phyloP scores from a whole-genome alignment of 2,329 filamentous ascomycete species.

The Neopestalotiopsis sp. region DNA sequence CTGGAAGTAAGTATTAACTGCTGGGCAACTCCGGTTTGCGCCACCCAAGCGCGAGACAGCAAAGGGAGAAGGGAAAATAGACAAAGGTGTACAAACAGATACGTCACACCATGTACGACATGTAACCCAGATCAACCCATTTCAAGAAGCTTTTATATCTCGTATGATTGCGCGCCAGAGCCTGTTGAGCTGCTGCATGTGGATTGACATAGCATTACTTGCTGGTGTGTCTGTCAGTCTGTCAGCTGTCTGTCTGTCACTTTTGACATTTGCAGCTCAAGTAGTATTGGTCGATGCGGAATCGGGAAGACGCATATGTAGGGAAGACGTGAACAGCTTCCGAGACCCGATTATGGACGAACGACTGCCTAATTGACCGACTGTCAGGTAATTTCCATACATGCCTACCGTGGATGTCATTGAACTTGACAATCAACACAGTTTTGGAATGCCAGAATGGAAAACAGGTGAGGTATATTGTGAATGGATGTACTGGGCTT shows the following conservation, averaged over 20 bases:
- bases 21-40: constrained; percentile 7
- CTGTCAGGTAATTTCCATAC: background rate
- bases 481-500: too few relatives aligned
- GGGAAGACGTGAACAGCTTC: background rate
- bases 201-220: too few relatives aligned
- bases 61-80: constrained; percentile 23
- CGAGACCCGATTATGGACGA: background rate
- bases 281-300: background rate
- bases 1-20: background rate
- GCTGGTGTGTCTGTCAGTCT: background rate
- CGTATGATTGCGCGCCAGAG: background rate
- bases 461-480: too few relatives aligned
- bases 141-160: background rate
- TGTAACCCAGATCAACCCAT: constrained; percentile 22
- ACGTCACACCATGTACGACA: constrained; percentile 28
- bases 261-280: constrained; percentile 4
- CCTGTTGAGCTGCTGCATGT: background rate
- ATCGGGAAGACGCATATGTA: constrained; percentile 1
- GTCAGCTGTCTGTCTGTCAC: background rate
- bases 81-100: constrained; percentile 28
- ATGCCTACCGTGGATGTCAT: background rate
- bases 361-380: background rate
- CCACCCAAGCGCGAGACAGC: constrained; percentile 26
- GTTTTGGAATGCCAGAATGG: background rate
- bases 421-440: background rate